Evolutionary conservation across 2,329 filamentous ascomycete genomes (phyloP), one percentile per base, ranked within the genome.

Genomic region (Hysterium pulicare): DNA sequence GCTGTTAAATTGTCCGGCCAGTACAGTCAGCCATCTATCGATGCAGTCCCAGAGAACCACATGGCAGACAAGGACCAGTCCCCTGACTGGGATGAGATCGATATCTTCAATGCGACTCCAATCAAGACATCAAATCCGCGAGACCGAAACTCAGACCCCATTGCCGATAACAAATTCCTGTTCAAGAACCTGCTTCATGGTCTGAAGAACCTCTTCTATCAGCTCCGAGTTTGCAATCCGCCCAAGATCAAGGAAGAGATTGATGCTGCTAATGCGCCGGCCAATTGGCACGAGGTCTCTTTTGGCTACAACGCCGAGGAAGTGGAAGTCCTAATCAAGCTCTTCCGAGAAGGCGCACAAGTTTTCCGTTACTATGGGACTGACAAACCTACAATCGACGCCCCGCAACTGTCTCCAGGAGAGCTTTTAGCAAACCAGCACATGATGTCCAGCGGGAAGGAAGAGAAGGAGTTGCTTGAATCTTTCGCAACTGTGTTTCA

Each of bases 401-500:
- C 82, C 2, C 82, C 84, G 44, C 86, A 87, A 57, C 79, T 85
- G 40, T 90, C 89, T 0, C 86, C 90, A 0, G 86, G 93, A 33
- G 91, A 97, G 63, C 89, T 93, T 57, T 88, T 95, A 76, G 87
- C 89, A 15, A 95, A 93, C 56, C 88, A 95, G 57, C 94, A 95
- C 64, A 95, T 95, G 79, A 83, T 93, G 32, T 91, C 90, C 0
- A 95, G 89, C 64, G 86, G 83, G 47, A 94, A 95, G 57, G 94
- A 98, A 62, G 94, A 98, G 67, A 98, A 98, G 65, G 93, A 98
- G 41, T 77, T 98, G 7, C 76, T 99, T 5, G 94, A 98, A 72
- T 95, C 89, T 2, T 99, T 99, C 64, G 93, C 91, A 2, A 97
- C 93, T 0, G 90, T 98, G 21, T 98, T 99, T 62, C 93, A 98